Evolutionary conservation across 2,329 filamentous ascomycete species (phyloP), one percentile per base, ranked within the genome.

Genomic region (Aspergillus fumigatiaffinis): DNA sequence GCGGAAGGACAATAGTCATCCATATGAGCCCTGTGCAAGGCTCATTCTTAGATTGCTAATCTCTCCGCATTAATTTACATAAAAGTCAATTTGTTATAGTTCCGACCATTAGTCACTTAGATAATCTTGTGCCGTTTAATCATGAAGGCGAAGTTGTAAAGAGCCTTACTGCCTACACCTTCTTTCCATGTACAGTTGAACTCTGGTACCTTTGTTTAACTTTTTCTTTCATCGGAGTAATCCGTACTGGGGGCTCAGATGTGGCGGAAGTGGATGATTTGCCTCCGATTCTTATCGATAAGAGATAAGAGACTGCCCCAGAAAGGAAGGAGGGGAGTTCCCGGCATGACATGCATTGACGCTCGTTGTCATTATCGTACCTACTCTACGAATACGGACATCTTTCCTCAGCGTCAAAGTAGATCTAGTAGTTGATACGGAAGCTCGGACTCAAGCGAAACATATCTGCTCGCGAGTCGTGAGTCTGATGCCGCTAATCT

Each of bases 271-370:
- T 21, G n/a, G n/a, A 17, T 42, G 14, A 32, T 14, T 14, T 42
- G 41, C 8, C 41, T 21, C 28, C 32, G 14, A 20, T 9, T 21
- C 50, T 58, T 58, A 58, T 58, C 56, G 56, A 58, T 58, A 58
- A 58, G 53, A 29, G 32, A 32, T 42, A 25, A 21, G 23, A 5
- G 12, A 35, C 12, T 28, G 25, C 7, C 20, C 23, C 29, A 47
- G 46, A 51, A 35, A 51, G 51, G 17, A 42, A 55, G 32, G 49
- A 50, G 38, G 54, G 54, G 49, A 29, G 9, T 51, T 50, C 41
- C 46, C 20, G 3, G 6, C 20, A 9, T 10, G 9, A 12, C 21
- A 9, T 9, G 6, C 41, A 21, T 23, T 44, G n/a, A 44, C 3
- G 17, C n/a, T 42, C 9, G 1, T 20, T n/a, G 17, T n/a, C 41